Conservation (phyloP, 2,329 filamentous ascomycete genomes). For the Exophiala sideris region DNA sequence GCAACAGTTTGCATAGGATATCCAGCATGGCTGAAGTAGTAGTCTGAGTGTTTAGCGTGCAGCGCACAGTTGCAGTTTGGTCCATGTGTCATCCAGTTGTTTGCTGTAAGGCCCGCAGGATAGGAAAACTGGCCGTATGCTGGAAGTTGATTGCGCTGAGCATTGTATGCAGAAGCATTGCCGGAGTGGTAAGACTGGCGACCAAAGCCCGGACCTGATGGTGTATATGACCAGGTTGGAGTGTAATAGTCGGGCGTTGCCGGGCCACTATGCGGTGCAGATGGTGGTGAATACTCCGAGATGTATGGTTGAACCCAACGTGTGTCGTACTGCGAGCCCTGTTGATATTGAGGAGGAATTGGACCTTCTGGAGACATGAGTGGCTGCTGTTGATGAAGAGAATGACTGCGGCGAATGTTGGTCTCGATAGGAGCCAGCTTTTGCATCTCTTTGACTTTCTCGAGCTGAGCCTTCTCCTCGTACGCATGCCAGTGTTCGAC, state of each 20-base stretch:
- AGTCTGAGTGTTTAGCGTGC: conserved; percentile 49
- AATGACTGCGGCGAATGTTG: conserved; percentile 54
- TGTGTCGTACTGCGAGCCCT: conserved; percentile 45
- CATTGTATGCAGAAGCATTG: conserved; percentile 17
- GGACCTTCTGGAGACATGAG: conserved; percentile 47
- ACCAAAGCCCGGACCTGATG: conserved; percentile 12
- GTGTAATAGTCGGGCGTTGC: conserved; percentile 48
- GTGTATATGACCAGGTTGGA: conserved; percentile 42
- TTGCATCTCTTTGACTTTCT: conserved; percentile 43
- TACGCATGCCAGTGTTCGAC: conserved; percentile 64
- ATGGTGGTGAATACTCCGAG: conserved; percentile 51
- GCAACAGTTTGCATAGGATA: conserved; percentile 28
- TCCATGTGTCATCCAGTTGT: conserved; percentile 47
- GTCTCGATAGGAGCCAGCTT: conserved; percentile 64
- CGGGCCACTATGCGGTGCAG: conserved; percentile 47
- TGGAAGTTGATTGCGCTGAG: conserved; percentile 22
- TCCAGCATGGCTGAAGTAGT: conserved; percentile 40
- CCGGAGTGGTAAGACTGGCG: conserved; percentile 20
- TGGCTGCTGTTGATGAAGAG: conserved; percentile 48
- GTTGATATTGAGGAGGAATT: conserved; percentile 51
- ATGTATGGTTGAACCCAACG: conserved; percentile 49
- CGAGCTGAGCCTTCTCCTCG: conserved; percentile 50
- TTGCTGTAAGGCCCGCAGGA: conserved; percentile 23
- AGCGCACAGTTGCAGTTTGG: conserved; percentile 47
- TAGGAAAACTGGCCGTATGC: conserved; percentile 19